Evolutionary conservation across 768 basidiomycete species (phyloP).

Genomic region (Neoboletus magnificus): DNA sequence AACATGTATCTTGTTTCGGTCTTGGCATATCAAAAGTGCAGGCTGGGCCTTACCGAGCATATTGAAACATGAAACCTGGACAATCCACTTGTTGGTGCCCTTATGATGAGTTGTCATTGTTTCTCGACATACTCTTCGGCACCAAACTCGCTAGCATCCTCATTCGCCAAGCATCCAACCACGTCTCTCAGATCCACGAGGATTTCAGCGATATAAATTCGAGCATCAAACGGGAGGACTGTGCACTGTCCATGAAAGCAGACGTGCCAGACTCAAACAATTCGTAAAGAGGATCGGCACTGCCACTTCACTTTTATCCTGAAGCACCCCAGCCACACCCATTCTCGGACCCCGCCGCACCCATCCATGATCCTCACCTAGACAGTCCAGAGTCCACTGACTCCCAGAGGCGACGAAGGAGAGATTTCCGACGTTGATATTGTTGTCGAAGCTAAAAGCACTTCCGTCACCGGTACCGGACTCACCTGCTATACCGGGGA

Average conservation of each 20-base stretch:
- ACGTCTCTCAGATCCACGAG: constrained; percentile 75
- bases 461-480: constrained; percentile 2
- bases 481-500: constrained; percentile 14
- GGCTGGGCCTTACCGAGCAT: too few relatives aligned
- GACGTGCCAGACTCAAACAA: constrained; percentile 72
- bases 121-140: constrained; percentile 88
- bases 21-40: too few relatives aligned
- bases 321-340: constrained; percentile 42
- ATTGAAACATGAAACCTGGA: too few relatives aligned
- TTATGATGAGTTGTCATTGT: constrained; percentile 60
- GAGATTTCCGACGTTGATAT: constrained; percentile 36
- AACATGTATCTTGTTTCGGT: too few relatives aligned
- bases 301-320: constrained; percentile 22
- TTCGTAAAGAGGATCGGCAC: constrained; percentile 59
- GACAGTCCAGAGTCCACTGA: constrained; percentile 29
- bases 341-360: constrained; percentile 54
- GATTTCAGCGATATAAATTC: constrained; percentile 93
- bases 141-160: constrained; percentile 88
- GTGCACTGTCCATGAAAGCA: constrained; percentile 64
- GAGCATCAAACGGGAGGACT: constrained; percentile 82
- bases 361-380: constrained; percentile 29
- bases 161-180: constrained; percentile 91
- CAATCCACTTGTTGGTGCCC: too few relatives aligned
- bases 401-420: constrained; percentile 31
- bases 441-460: constrained; percentile 8